Conservation (phyloP, 2,329 filamentous ascomycete genomes). For the Chrysosphaeria jannelii region DNA sequence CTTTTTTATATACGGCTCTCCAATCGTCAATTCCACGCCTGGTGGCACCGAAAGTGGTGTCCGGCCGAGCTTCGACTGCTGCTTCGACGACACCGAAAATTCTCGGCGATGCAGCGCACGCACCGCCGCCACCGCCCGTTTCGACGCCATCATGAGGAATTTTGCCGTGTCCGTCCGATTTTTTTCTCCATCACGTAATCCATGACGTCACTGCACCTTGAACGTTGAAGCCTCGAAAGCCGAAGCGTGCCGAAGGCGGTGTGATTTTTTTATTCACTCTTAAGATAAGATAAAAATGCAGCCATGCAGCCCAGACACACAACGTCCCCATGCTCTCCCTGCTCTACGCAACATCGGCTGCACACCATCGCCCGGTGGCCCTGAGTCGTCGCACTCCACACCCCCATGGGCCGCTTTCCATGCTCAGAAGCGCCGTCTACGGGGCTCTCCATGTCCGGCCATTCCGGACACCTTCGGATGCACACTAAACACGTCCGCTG, state of each 20-base stretch:
- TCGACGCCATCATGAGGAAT: slow-evolving; percentile 42
- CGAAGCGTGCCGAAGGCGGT: no score
- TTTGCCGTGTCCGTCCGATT: no score
- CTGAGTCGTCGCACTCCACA: slow-evolving; percentile 9
- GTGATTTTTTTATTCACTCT: no score
- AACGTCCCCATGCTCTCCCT: slow-evolving; percentile 30
- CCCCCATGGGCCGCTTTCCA: slow-evolving; percentile 1
- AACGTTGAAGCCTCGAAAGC: no score
- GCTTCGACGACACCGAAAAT: slow-evolving; percentile 42
- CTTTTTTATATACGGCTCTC: slow-evolving; percentile 24
- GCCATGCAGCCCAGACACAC: slow-evolving; percentile 31
- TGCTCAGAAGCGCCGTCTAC: no score
- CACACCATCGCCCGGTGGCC: slow-evolving; percentile 26
- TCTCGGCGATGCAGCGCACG: slow-evolving; percentile 1
- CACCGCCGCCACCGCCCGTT: slow-evolving; percentile 1
- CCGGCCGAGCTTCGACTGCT: slow-evolving; percentile 58
- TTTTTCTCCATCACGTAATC: no score
- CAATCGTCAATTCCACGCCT: slow-evolving; percentile 47
- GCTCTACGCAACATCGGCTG: slow-evolving; percentile 37
- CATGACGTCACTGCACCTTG: no score
- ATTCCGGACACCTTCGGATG: slow-evolving; percentile 28
- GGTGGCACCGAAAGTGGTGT: slow-evolving; percentile 56
- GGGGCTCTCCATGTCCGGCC: slow-evolving; percentile 9
- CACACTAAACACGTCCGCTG: slow-evolving; percentile 38
- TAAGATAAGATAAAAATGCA: no score